Evolutionary conservation across 2,329 filamentous ascomycete species (phyloP), one percentile per base, ranked within the genome.

Genomic region (Xylaria hypoxylon): DNA sequence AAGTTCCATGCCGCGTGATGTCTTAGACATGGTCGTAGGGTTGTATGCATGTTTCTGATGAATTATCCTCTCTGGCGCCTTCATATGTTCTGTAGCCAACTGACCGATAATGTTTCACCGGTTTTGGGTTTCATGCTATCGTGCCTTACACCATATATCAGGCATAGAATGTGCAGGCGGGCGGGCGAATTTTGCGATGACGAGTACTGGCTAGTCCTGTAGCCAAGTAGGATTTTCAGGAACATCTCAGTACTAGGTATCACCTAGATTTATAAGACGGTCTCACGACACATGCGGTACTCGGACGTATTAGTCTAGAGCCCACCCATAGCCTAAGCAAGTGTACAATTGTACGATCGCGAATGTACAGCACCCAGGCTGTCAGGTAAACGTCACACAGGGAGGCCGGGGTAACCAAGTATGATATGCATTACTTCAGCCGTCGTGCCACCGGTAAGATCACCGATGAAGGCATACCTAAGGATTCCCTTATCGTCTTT

Each of bases 1-100:
- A 52, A 52, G 48, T 35, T 40, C 19, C 19, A 53, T 58, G 19
- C 28, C 31, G 28, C 55, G n/a, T 47, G 42, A 33, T 45, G 53
- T 57, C 53, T 45, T 26, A 58, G 26, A 35, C 42, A 47, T 33
- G 42, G 55, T 11, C 4, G 48, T 13, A 19, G n/a, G 10, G n/a
- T 35, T 35, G 28, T 33, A 52, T 22, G 2, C 26, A 28, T 33
- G 17, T n/a, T 3, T 33, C 0, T 51, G 10, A 15, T 52, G n/a
- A 15, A 22, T 33, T 22, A 48, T 33, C 7, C 33, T 15, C 19
- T 40, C 33, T n/a, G 11, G 7, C 7, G 4, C 19, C 6, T 19
- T 40, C 8, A 24, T 40, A 10, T 10, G 10, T 26, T 2, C 13
- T 3, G 19, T 40, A 11, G 11, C 17, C 33, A n/a, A n/a, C 51